phyloP scores from a whole-genome alignment of 805 yeast species.

The Saturnispora quitensis region DNA sequence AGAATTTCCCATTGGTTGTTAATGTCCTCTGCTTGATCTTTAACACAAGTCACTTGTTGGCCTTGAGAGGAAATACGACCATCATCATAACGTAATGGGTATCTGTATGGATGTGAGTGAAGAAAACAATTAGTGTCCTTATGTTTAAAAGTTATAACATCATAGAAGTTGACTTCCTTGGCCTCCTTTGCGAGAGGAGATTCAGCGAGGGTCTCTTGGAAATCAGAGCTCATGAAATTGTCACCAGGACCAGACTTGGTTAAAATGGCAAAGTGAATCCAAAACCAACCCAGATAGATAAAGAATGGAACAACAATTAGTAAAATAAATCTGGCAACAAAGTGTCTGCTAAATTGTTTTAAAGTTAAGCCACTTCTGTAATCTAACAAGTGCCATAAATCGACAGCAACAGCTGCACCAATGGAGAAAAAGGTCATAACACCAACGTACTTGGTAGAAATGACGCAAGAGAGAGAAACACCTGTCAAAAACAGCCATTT shows the following conservation, averaged over 20 bases:
- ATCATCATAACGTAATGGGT: slow-evolving; percentile 91
- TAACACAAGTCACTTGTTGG: slow-evolving; percentile 80
- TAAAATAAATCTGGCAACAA: slow-evolving; percentile 59
- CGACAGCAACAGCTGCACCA: slow-evolving; percentile 78
- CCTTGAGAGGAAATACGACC: slow-evolving; percentile 92
- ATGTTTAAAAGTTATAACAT: slow-evolving; percentile 68
- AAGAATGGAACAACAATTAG: slow-evolving; percentile 73
- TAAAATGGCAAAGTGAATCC: slow-evolving; percentile 77
- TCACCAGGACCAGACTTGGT: slow-evolving; percentile 93
- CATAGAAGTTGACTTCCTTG: slow-evolving; percentile 65
- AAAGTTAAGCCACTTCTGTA: slow-evolving; percentile 54
- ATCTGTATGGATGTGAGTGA: slow-evolving; percentile 70
- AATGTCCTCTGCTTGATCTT: slow-evolving; percentile 45
- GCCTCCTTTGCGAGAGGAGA: slow-evolving; percentile 66
- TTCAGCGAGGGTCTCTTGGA: slow-evolving; percentile 87
- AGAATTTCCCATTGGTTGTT: slow-evolving; percentile 84
- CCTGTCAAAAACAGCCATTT: slow-evolving; percentile 83
- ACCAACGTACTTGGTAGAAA: slow-evolving; percentile 95
- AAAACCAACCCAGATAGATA: slow-evolving; percentile 84
- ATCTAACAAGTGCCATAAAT: slow-evolving; percentile 84
- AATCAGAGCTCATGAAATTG: slow-evolving; percentile 85
- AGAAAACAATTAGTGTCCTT: slow-evolving; percentile 69
- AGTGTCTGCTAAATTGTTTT: slow-evolving; percentile 53
- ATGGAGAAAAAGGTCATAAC: slow-evolving; percentile 81
- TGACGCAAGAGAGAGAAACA: slow-evolving; percentile 77